phyloP scores from a whole-genome alignment of 2,329 filamentous ascomycete species.

The Aspergillus pseudotamarii region DNA sequence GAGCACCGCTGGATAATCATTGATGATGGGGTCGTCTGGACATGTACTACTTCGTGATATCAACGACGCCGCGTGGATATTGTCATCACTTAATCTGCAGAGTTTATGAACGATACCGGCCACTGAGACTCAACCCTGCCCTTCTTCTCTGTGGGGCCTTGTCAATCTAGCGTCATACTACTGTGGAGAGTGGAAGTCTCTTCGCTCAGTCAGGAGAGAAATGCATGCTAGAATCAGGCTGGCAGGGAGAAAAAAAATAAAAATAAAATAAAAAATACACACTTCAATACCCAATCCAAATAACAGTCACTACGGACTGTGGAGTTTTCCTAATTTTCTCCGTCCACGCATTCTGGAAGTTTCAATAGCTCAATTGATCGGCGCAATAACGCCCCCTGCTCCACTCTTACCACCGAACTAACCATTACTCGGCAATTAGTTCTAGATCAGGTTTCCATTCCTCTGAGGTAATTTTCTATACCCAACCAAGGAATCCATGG shows the following conservation, averaged over 20 bases:
- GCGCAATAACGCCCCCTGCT: neutral
- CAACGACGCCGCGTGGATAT: neutral
- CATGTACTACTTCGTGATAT: neutral
- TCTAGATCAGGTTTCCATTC: neutral
- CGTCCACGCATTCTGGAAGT: neutral
- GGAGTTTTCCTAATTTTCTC: neutral
- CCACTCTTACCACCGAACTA: neutral
- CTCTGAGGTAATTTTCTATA: neutral
- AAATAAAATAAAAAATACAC: neutral
- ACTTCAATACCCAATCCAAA: too few species aligned
- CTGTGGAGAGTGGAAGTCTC: too few species aligned
- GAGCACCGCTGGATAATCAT: neutral
- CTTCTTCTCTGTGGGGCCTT: neutral
- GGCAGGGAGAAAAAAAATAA: neutral
- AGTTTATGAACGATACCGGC: neutral
- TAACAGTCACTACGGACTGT: neutral
- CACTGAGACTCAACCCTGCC: neutral
- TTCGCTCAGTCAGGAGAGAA: too few species aligned
- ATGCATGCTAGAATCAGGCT: too few species aligned
- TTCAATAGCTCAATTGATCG: neutral
- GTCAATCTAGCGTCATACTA: neutral
- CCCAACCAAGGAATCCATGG: too few species aligned
- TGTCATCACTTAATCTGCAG: neutral
- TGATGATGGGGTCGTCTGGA: neutral
- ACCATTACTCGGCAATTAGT: neutral